Evolutionary conservation across 1,139 yeast species (phyloP), one percentile per base, ranked within the genome.

Genomic region (Geotrichum reessii): DNA sequence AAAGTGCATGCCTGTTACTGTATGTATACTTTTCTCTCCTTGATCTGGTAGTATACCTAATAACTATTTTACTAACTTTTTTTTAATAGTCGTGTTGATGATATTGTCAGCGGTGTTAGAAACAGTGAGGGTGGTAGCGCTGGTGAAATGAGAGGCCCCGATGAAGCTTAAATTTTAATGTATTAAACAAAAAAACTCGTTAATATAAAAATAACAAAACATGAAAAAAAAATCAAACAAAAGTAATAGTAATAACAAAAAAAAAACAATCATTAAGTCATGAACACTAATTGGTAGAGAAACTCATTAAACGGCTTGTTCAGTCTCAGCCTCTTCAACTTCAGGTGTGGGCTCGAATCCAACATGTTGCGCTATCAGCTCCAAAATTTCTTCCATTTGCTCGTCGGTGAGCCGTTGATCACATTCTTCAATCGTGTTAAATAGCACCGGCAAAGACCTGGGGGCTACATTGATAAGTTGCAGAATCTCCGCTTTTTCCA

Each of bases 81-180:
- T 21, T 37, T 37, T 37, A 40, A 19, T 17, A 55, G 58, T 22
- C 86, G 99, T 71, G 99, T 93, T 53, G 99, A 93, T 73, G 99
- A 93, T 73, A 93, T 93, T 66, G 99, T 95, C 54, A 87, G 96
- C 73, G 99, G 98, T 66, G 96, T 91, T 50, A 86, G 97, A 69
- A 82, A 73, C 66, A 69, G 69, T 52, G 69, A 58, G 24, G 47
- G 28, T 19, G 69, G 64, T 40, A 61, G 63, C 50, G 52, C 60
- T 9, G 58, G 55, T 31, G 64, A 63, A 7, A 62, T 66, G 63
- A 63, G 57, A 17, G 69, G 69, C 6, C 66, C 67, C 27, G 64
- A 61, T 19, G 63, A 59, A 22, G 60, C 54, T 48, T 52, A 58
- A n/a, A 37, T 19, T 51, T 19, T 40, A 52, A 48, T 50, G 51